phyloP scores from a whole-genome alignment of 208 protist species.

The Kentomonas sorsogonicus region DNA sequence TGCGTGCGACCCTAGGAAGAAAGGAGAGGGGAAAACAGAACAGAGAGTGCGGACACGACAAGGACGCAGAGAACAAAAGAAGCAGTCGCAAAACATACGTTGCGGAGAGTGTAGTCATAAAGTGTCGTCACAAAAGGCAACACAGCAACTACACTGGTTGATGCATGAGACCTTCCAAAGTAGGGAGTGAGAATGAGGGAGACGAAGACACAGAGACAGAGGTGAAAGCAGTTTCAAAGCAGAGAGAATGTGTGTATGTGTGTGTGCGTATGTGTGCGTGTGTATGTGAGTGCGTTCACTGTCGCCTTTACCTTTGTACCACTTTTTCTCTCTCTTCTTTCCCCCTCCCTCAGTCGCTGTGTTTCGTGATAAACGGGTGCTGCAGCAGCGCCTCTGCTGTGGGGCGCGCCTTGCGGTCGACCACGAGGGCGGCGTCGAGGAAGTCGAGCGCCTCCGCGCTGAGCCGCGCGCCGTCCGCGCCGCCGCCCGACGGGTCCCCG shows the following conservation, averaged over 20 bases:
- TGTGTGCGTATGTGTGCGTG: neutral
- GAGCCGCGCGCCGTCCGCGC: neutral
- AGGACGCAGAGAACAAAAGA: too few species aligned
- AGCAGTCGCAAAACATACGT: too few species aligned
- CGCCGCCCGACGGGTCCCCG: too few species aligned
- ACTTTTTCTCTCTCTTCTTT: neutral
- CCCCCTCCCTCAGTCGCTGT: neutral
- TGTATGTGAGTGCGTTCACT: neutral
- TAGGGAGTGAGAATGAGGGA: too few species aligned
- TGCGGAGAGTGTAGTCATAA: too few species aligned
- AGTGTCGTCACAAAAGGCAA: too few species aligned
- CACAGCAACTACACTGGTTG: too few species aligned
- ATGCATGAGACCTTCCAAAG: too few species aligned
- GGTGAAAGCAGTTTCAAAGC: neutral
- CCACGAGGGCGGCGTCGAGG: conserved; percentile 34
- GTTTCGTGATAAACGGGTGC: conserved; percentile 41
- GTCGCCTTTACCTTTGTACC: neutral
- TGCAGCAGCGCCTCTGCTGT: conserved; percentile 48
- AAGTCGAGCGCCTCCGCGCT: conserved; percentile 33
- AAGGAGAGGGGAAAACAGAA: too few species aligned
- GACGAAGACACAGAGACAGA: conserved; percentile 2
- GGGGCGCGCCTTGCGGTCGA: conserved; percentile 36
- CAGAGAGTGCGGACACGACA: too few species aligned
- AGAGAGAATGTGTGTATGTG: neutral
- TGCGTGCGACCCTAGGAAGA: too few species aligned